phyloP scores from a whole-genome alignment of 768 basidiomycete genomes.

The Clathrus columnatus region DNA sequence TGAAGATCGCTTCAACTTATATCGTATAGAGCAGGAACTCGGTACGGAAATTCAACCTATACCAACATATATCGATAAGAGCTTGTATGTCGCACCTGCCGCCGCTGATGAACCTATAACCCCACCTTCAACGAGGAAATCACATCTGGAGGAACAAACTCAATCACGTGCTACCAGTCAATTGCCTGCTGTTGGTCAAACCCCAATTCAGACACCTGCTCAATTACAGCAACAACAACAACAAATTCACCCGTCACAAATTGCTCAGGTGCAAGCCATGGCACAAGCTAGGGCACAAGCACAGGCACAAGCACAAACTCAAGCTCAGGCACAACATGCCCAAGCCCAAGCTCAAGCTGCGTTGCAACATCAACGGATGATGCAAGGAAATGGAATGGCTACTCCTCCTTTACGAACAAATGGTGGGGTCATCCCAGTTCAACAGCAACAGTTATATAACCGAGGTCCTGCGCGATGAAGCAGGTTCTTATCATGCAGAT shows the following conservation, averaged over 20 bases:
- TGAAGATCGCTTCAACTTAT: constrained; percentile 95
- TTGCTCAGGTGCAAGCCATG: neutral
- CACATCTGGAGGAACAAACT: constrained; percentile 6
- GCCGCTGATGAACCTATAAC: constrained; percentile 28
- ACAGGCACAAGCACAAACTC: neutral
- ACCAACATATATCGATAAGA: constrained; percentile 83
- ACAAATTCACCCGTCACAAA: neutral
- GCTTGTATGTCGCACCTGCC: constrained; percentile 84
- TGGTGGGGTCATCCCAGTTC: neutral
- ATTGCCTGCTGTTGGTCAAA: neutral
- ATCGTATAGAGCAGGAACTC: constrained; percentile 96
- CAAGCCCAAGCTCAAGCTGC: no score
- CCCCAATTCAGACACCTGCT: neutral
- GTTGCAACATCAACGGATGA: neutral
- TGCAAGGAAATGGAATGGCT: constrained; percentile 4
- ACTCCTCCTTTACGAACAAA: neutral
- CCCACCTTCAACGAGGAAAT: constrained; percentile 2
- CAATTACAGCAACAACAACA: neutral
- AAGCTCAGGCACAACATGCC: neutral
- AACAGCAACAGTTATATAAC: constrained; percentile 1
- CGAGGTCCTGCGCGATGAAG: constrained; percentile 4
- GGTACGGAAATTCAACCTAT: constrained; percentile 98
- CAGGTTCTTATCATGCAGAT: neutral
- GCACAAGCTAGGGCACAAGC: neutral
- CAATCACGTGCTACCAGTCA: neutral